Conservation (phyloP, 2,329 filamentous ascomycete species). For the Aspergillus versicolor region DNA sequence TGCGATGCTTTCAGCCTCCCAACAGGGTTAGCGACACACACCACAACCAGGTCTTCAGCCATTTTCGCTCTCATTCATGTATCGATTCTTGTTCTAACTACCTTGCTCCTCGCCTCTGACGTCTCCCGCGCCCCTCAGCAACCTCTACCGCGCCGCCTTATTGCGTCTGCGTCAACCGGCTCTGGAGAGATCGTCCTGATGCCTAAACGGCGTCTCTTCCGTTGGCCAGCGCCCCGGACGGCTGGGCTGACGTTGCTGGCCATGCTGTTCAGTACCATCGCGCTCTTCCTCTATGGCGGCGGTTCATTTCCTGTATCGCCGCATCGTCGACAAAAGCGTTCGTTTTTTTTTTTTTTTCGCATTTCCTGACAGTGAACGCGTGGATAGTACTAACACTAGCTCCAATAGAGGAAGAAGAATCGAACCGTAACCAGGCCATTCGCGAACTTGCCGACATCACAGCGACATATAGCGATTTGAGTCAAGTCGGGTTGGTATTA, state of each 20-base stretch:
- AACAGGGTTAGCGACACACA: constrained; percentile 7
- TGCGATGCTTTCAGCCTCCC: neutral
- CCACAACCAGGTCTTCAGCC: neutral
- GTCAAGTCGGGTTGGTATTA: constrained; percentile 17
- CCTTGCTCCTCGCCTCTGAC: neutral
- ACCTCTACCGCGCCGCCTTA: neutral
- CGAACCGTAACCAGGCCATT: constrained; percentile 13
- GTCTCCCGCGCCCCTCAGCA: neutral
- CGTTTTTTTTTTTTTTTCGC: neutral
- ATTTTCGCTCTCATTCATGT: constrained; percentile 4
- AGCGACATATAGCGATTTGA: constrained; percentile 15
- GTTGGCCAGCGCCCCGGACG: constrained; percentile 21
- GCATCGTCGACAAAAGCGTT: constrained; percentile 8
- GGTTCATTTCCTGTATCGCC: constrained; percentile 5
- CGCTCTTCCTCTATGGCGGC: constrained; percentile 14
- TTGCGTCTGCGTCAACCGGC: neutral
- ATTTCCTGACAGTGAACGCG: neutral
- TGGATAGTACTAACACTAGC: constrained; percentile 3
- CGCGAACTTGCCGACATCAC: constrained; percentile 19
- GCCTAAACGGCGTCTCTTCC: constrained; percentile 19
- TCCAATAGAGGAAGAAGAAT: constrained; percentile 3
- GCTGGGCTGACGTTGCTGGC: constrained; percentile 17
- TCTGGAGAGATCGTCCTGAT: constrained; percentile 12
- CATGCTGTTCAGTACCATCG: constrained; percentile 15
- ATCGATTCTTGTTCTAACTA: constrained; percentile 3